A percentile compares a stretch with the other conserved stretches of the same genome.
Conservation (phyloP, 345 rosid genomes). For the Gossypium mustelinum region DNA sequence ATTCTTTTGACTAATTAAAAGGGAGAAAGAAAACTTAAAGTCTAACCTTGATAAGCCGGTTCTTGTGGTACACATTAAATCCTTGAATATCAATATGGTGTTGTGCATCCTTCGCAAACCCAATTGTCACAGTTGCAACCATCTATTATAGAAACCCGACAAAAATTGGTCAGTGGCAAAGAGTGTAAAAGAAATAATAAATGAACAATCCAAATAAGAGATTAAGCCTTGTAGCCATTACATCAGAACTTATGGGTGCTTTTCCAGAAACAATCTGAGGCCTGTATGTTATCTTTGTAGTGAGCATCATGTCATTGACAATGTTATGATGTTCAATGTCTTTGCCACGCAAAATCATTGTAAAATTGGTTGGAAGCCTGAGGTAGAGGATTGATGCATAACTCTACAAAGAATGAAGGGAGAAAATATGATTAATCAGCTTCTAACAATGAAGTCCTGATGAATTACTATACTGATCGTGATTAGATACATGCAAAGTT, state of each 20-base stretch:
- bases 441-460: neutral
- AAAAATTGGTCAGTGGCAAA: neutral
- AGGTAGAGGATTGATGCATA: slow-evolving; percentile 82
- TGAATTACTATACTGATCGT: neutral
- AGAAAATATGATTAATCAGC: neutral
- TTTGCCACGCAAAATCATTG: slow-evolving; percentile 50
- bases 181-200: neutral
- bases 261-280: slow-evolving; percentile 37
- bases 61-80: slow-evolving; percentile 77
- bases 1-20: neutral
- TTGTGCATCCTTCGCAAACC: slow-evolving; percentile 78
- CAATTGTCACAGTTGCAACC: slow-evolving; percentile 50
- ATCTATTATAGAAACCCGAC: slow-evolving; percentile 30
- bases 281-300: slow-evolving; percentile 37
- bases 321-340: slow-evolving; percentile 56
- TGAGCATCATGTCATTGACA: slow-evolving; percentile 57
- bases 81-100: slow-evolving; percentile 74
- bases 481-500: neutral
- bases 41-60: slow-evolving; percentile 71
- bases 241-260: slow-evolving; percentile 28
- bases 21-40: neutral
- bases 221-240: slow-evolving; percentile 18
- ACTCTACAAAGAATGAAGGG: slow-evolving; percentile 35
- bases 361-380: slow-evolving; percentile 49
- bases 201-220: neutral